A percentile compares a stretch with the other conserved stretches of the same genome.
phyloP scores from a whole-genome alignment of 495 filamentous ascomycete species.

The Penicillium steckii region DNA sequence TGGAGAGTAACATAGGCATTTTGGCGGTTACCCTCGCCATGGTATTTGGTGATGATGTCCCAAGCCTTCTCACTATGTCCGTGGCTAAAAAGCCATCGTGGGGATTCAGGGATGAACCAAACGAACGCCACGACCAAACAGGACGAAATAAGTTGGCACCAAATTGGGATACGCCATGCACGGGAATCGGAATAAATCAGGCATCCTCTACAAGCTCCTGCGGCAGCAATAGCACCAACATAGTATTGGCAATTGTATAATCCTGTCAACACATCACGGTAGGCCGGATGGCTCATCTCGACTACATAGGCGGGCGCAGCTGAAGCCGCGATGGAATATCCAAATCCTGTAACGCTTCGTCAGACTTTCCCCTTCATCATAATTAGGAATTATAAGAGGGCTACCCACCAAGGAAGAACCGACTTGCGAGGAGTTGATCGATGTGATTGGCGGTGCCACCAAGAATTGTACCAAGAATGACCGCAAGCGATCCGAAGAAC shows the following conservation, averaged over 20 bases:
- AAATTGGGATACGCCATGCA: constrained; percentile 59
- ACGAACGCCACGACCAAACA: constrained; percentile 34
- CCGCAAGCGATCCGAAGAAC: constrained; percentile 53
- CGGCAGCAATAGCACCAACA: constrained; percentile 47
- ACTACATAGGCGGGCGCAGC: constrained; percentile 69
- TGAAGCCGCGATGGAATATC: constrained; percentile 61
- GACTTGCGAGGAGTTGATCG: constrained; percentile 61
- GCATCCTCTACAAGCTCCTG: constrained; percentile 22
- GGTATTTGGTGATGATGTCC: constrained; percentile 52
- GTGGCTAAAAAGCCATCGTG: constrained; percentile 49
- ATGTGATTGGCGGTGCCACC: constrained; percentile 40
- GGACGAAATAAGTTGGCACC: constrained; percentile 60
- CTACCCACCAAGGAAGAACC: constrained; percentile 70
- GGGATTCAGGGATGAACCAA: constrained; percentile 30
- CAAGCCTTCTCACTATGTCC: constrained; percentile 52
- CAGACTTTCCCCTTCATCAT: not conserved
- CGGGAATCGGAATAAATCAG: constrained; percentile 20
- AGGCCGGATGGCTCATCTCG: constrained; percentile 69
- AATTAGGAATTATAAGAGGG: constrained; percentile 56
- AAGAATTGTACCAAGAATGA: constrained; percentile 54
- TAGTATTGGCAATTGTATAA: constrained; percentile 65
- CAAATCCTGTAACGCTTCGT: constrained; percentile 51
- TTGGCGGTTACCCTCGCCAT: constrained; percentile 54
- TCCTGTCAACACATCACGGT: constrained; percentile 61
- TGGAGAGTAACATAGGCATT: constrained; percentile 57